phyloP scores from a whole-genome alignment of 768 basidiomycete genomes.

The Cystobasidium ongulense region DNA sequence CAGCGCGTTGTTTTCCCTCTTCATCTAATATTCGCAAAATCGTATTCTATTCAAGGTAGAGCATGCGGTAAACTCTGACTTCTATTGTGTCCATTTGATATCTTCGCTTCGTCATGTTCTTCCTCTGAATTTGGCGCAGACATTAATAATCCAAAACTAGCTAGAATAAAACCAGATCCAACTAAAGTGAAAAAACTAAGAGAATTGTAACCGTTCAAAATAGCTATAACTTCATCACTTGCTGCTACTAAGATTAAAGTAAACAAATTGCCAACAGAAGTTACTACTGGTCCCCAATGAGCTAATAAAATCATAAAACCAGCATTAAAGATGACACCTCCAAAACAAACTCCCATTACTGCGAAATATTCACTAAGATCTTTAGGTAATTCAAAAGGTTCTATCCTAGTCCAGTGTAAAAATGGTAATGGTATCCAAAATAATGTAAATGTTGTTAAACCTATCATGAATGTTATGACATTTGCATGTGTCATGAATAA shows the following conservation, averaged over 20 bases:
- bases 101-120: background rate
- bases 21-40: too few species aligned
- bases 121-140: background rate
- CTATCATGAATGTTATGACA: conserved; percentile 68
- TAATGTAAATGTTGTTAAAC: conserved; percentile 61
- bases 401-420: conserved; percentile 59
- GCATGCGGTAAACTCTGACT: background rate
- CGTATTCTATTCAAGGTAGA: background rate
- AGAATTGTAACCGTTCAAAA: conserved; percentile 47
- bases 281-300: conserved; percentile 35
- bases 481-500: conserved; percentile 78
- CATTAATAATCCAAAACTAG: conserved; percentile 67
- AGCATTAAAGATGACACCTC: conserved; percentile 56
- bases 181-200: conserved; percentile 64
- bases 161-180: conserved; percentile 69
- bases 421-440: conserved; percentile 74
- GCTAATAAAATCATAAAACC: conserved; percentile 37
- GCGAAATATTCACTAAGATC: conserved; percentile 45
- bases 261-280: conserved; percentile 80
- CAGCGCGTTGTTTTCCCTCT: too few species aligned
- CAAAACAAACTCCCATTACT: conserved; percentile 61
- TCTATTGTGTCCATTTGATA: background rate
- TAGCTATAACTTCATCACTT: conserved; percentile 65
- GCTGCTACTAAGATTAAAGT: conserved; percentile 82
- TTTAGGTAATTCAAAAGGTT: conserved; percentile 60